Evolutionary conservation across 2,329 filamentous ascomycete species (phyloP).

Genomic region (Botrytis fragariae): DNA sequence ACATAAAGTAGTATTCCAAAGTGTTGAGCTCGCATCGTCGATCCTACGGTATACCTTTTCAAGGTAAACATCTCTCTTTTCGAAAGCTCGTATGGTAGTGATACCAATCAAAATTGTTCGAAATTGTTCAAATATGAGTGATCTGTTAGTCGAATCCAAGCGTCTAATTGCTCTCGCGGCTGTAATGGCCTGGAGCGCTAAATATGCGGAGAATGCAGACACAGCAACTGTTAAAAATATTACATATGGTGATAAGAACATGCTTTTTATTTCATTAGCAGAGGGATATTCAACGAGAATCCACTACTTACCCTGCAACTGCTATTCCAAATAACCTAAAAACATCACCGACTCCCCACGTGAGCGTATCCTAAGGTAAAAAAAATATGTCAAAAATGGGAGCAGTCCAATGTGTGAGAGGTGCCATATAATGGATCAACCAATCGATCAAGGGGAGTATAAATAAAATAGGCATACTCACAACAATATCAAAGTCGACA

Average conservation of each 20-base stretch:
- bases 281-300: neutral
- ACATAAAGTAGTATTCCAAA: conserved; percentile 54
- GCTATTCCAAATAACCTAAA: conserved; percentile 55
- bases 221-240: conserved; percentile 43
- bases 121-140: conserved; percentile 70
- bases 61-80: conserved; percentile 62
- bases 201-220: neutral
- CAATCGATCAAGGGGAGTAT: neutral
- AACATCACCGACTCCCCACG: conserved; percentile 8
- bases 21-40: conserved; percentile 64
- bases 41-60: conserved; percentile 65
- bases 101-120: conserved; percentile 68
- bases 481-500: conserved; percentile 17
- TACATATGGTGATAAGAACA: conserved; percentile 58
- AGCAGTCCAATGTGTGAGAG: no score
- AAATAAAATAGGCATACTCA: neutral
- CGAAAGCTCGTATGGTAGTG: conserved; percentile 72
- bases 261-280: conserved; percentile 5
- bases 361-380: neutral
- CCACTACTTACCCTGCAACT: conserved; percentile 47
- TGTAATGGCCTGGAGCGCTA: conserved; percentile 46
- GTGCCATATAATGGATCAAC: neutral
- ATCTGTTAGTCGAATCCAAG: conserved; percentile 71
- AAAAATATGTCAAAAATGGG: neutral
- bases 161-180: conserved; percentile 69